phyloP scores from a whole-genome alignment of 2,329 filamentous ascomycete genomes.

The Aureobasidium sp. region DNA sequence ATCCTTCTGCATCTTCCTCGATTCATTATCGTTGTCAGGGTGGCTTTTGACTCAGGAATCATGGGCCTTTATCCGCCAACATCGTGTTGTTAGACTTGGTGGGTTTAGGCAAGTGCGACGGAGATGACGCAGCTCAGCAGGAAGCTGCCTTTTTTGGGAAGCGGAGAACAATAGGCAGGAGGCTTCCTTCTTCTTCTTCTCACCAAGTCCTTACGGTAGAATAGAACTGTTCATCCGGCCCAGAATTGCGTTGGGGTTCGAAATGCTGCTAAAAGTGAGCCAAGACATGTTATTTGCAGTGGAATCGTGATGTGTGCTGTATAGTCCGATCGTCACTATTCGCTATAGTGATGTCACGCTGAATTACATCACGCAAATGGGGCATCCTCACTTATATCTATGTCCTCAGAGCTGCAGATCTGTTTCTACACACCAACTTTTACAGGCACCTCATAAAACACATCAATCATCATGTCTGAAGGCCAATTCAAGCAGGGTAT shows the following conservation, averaged over 20 bases:
- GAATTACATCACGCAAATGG: not conserved
- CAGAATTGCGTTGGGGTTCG: not conserved
- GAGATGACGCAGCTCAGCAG: not conserved
- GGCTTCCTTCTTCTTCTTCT: not conserved
- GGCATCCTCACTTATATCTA: not conserved
- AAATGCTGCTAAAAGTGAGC: not conserved
- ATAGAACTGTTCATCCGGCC: not conserved
- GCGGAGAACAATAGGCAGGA: not conserved
- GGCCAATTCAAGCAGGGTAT: constrained; percentile 12
- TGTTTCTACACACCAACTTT: not conserved
- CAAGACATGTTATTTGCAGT: not conserved
- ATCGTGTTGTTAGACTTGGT: not conserved
- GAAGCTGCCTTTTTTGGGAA: not conserved
- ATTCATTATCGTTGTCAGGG: not conserved
- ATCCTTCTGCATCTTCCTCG: not conserved
- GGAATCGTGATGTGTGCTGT: not conserved
- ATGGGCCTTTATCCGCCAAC: too few relatives aligned
- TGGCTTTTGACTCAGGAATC: not conserved
- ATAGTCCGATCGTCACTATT: constrained; percentile 1
- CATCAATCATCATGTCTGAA: constrained; percentile 10
- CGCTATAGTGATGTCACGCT: not conserved
- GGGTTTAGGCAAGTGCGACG: not conserved
- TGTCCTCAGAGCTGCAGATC: not conserved
- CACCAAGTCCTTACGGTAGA: not conserved
- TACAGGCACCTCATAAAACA: not conserved